Percentiles rank a stretch among this genome's conserved stretches.
phyloP scores from a whole-genome alignment of 345 rosid genomes.

The Pelargonium nanum region DNA sequence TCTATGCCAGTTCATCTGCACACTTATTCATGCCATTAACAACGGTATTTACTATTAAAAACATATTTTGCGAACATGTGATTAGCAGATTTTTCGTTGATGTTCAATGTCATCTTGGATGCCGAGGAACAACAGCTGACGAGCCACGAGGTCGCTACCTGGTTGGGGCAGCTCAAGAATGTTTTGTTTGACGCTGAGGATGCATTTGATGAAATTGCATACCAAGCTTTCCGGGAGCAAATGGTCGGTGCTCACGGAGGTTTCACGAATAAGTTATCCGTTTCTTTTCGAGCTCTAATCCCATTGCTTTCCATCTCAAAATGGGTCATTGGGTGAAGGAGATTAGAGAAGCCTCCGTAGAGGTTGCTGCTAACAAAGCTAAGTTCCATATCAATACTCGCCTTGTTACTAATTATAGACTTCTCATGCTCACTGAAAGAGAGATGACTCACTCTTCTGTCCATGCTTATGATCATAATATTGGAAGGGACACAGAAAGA shows the following conservation, averaged over 20 bases:
- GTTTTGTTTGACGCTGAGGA: conserved; percentile 17
- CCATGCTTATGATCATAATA: neutral
- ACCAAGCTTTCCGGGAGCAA: conserved; percentile 2
- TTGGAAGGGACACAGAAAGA: conserved; percentile 16
- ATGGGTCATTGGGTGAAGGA: too few relatives aligned
- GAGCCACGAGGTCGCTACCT: neutral
- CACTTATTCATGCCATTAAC: too few relatives aligned
- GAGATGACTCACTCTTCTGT: conserved; percentile 16
- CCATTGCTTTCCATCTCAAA: too few relatives aligned
- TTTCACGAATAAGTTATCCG: conserved; percentile 5
- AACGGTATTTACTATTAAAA: too few relatives aligned
- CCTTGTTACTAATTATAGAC: too few relatives aligned
- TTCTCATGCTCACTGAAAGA: too few relatives aligned
- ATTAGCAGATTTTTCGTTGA: too few relatives aligned
- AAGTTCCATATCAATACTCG: neutral
- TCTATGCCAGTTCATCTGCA: too few relatives aligned
- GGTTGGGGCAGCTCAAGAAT: conserved; percentile 11
- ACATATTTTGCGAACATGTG: too few relatives aligned
- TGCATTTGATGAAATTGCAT: conserved; percentile 11
- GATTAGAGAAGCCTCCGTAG: conserved; percentile 4
- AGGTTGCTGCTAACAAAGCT: conserved; percentile 4
- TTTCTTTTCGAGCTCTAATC: neutral
- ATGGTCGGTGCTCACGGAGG: neutral
- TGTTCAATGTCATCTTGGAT: too few relatives aligned
- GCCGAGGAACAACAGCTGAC: conserved; percentile 15